phyloP scores from a whole-genome alignment of 805 yeast genomes.

The Zygosaccharomyces rouxii region DNA sequence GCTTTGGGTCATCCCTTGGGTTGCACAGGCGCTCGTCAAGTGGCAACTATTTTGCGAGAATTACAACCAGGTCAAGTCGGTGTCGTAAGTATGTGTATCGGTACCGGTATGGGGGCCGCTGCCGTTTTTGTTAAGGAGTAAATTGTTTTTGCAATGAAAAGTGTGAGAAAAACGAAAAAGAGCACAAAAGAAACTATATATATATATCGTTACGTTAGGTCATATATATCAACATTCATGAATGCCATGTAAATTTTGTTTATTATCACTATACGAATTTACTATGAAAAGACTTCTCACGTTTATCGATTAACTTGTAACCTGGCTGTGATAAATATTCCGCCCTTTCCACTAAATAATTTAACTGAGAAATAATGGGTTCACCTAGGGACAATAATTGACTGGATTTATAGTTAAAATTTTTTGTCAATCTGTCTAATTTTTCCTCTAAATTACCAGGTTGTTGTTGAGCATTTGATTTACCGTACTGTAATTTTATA shows the following conservation, averaged over 20 bases:
- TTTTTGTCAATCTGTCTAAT: slow-evolving; percentile 14
- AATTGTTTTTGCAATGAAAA: background rate
- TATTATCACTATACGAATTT: background rate
- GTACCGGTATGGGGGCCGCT: slow-evolving; percentile 99
- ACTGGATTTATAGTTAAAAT: slow-evolving; percentile 24
- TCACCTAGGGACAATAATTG: slow-evolving; percentile 10
- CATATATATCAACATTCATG: background rate
- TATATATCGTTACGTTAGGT: background rate
- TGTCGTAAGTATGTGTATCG: slow-evolving; percentile 93
- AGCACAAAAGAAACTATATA: background rate
- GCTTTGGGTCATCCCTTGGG: slow-evolving; percentile 95
- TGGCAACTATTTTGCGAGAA: slow-evolving; percentile 82
- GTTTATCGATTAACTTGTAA: slow-evolving; percentile 17
- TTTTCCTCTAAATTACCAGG: slow-evolving; percentile 4
- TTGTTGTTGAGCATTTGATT: background rate
- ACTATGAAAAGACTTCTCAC: slow-evolving; percentile 16
- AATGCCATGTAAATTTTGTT: background rate
- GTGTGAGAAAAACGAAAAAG: too few species aligned
- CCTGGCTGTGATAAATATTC: slow-evolving; percentile 12
- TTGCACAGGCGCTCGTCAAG: slow-evolving; percentile 88
- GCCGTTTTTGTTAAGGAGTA: slow-evolving; percentile 78
- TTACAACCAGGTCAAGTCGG: slow-evolving; percentile 78
- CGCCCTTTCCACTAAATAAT: slow-evolving; percentile 23
- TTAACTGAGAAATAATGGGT: slow-evolving; percentile 25
- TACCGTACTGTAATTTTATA: slow-evolving; percentile 16